Evolutionary conservation across 345 rosid species (phyloP).

Genomic region (Cardiospermum halicacabum): DNA sequence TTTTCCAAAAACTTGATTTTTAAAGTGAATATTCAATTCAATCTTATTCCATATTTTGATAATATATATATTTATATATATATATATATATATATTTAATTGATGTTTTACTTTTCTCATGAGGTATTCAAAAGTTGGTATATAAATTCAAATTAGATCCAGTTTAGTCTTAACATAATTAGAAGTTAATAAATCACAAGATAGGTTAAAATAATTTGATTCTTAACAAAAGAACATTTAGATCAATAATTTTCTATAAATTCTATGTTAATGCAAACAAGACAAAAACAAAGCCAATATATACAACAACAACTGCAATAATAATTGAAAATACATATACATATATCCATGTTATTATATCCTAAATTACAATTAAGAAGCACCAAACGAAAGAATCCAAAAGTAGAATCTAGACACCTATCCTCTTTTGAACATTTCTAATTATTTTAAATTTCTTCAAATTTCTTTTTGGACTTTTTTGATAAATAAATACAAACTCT

Average conservation of each 20-base stretch:
- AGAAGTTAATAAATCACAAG: too few species aligned
- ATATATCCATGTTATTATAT: not conserved
- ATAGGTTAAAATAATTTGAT: too few species aligned
- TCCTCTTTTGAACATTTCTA: not conserved
- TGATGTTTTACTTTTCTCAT: too few species aligned
- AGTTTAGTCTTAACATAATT: too few species aligned
- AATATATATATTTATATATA: too few species aligned
- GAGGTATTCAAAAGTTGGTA: too few species aligned
- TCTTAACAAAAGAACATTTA: not conserved
- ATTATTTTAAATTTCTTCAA: not conserved
- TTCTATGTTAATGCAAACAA: not conserved
- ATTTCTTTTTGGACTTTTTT: constrained; percentile 5
- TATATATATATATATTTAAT: too few species aligned
- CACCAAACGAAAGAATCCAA: not conserved
- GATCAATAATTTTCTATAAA: not conserved
- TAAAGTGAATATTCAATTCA: too few species aligned
- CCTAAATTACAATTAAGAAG: not conserved
- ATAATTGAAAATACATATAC: not conserved
- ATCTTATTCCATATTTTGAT: too few species aligned
- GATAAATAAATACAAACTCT: not conserved
- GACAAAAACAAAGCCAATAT: not conserved
- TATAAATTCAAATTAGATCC: too few species aligned
- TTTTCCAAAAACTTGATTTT: too few species aligned
- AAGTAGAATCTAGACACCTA: not conserved
- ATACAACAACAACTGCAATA: too few species aligned